A percentile compares a stretch with the other conserved stretches of the same genome.
phyloP scores from a whole-genome alignment of 306 rosid species.

The Quercus ilex region DNA sequence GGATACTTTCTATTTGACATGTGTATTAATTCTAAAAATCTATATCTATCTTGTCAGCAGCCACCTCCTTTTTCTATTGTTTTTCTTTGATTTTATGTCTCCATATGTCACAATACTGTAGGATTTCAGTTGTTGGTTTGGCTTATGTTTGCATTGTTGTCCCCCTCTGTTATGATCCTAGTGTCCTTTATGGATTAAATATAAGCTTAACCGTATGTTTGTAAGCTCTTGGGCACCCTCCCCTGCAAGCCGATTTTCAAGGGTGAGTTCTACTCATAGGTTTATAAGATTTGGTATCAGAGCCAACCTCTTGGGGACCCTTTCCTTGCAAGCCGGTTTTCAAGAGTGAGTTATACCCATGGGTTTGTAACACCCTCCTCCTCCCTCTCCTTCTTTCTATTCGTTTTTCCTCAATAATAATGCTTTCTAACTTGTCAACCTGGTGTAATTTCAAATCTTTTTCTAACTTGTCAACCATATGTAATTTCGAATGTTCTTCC shows the following conservation, averaged over 20 bases:
- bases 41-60: background rate
- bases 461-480: no score
- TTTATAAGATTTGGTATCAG: no score
- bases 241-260: no score
- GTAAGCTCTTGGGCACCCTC: no score
- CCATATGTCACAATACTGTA: background rate
- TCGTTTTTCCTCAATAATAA: background rate
- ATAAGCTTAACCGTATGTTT: no score
- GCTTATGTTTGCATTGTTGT: background rate
- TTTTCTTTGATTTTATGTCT: background rate
- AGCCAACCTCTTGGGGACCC: no score
- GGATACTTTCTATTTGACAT: background rate
- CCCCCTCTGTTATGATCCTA: background rate
- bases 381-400: background rate
- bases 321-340: no score
- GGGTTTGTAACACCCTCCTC: background rate
- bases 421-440: background rate
- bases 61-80: background rate
- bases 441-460: background rate
- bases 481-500: background rate
- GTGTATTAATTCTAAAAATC: background rate
- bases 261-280: no score
- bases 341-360: no score
- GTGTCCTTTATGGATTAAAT: no score
- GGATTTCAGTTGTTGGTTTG: background rate